A percentile compares a stretch with the other conserved stretches of the same genome.
These are phyloP conservation scores for Aspergillus cavernicola DNA, from an alignment of 495 filamentous ascomycete species.

Conservation along the genomic window DNA sequence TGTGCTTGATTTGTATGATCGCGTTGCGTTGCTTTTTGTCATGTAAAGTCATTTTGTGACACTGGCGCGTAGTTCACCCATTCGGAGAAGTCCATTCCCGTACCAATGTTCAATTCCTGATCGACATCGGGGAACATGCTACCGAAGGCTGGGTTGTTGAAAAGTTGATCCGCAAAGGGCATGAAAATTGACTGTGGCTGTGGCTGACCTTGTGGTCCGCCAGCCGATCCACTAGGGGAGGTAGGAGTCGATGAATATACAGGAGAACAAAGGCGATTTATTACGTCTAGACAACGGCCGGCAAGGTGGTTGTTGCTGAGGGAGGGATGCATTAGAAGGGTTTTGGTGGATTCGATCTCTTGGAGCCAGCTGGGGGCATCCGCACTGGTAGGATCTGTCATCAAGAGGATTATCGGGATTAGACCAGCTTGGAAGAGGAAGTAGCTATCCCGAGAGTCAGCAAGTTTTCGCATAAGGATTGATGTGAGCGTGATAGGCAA, in stretches of 20 bases:
- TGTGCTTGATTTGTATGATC: neutral
- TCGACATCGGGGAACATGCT: conserved; percentile 39
- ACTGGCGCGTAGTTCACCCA: conserved; percentile 41
- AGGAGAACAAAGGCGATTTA: conserved; percentile 42
- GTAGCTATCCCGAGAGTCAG: conserved; percentile 29
- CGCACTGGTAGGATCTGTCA: conserved; percentile 43
- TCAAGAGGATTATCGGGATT: conserved; percentile 48
- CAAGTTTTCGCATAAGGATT: neutral
- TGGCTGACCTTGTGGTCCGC: neutral
- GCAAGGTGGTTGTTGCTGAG: conserved; percentile 43
- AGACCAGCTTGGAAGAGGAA: conserved; percentile 54
- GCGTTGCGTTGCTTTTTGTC: neutral
- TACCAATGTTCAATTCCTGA: conserved; percentile 30
- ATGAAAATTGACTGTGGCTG: conserved; percentile 28
- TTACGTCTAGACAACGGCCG: conserved; percentile 40
- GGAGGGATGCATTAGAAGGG: conserved; percentile 40
- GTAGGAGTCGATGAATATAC: conserved; percentile 14
- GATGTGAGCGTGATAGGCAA: neutral
- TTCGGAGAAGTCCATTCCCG: conserved; percentile 43
- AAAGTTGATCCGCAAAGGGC: conserved; percentile 42
- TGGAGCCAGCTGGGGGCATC: conserved; percentile 43
- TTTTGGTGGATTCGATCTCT: conserved; percentile 45
- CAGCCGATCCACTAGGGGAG: conserved; percentile 3
- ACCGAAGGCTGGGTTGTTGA: conserved; percentile 34
- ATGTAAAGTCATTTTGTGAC: conserved; percentile 25